These are phyloP conservation scores for Ettlia oleoabundans DNA, from an alignment of 139 green algal genomes.

Conservation along the genomic window DNA sequence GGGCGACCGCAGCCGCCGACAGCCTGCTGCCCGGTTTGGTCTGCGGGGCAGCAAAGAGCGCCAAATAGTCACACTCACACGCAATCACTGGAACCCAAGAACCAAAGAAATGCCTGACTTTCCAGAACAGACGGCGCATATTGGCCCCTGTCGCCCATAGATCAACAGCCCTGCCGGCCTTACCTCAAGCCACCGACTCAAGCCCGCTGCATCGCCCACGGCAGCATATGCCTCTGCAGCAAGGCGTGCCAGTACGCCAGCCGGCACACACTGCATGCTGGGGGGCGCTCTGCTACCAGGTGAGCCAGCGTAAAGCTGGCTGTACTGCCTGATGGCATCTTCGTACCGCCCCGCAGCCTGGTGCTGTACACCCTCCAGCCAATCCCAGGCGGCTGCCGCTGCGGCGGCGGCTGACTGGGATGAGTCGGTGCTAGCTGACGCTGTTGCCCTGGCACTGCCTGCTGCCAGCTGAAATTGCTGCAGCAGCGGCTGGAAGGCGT, in stretches of 20 bases:
- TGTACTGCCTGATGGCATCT: conserved; percentile 35
- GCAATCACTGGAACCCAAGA: too few relatives aligned
- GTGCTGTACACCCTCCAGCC: conserved; percentile 46
- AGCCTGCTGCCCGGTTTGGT: conserved; percentile 17
- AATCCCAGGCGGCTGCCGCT: conserved; percentile 26
- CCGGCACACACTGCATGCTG: conserved; percentile 5
- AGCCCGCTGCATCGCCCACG: conserved; percentile 58
- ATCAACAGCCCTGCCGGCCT: background rate
- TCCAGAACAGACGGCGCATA: too few relatives aligned
- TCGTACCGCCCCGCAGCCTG: conserved; percentile 61
- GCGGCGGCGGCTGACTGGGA: background rate
- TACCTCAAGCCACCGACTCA: conserved; percentile 41
- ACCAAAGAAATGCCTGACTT: too few relatives aligned
- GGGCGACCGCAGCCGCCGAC: background rate
- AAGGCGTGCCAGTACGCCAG: background rate
- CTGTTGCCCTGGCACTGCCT: too few relatives aligned
- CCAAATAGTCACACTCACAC: background rate
- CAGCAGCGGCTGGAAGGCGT: background rate
- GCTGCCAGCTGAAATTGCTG: background rate
- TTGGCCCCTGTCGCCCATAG: background rate
- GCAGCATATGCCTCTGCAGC: conserved; percentile 61
- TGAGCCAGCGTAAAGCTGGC: background rate
- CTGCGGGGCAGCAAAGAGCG: background rate
- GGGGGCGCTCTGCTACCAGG: background rate
- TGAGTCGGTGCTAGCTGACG: background rate